These are phyloP conservation scores for Tulasnella calospora DNA, from an alignment of 768 basidiomycete genomes.

Conservation along the genomic window DNA sequence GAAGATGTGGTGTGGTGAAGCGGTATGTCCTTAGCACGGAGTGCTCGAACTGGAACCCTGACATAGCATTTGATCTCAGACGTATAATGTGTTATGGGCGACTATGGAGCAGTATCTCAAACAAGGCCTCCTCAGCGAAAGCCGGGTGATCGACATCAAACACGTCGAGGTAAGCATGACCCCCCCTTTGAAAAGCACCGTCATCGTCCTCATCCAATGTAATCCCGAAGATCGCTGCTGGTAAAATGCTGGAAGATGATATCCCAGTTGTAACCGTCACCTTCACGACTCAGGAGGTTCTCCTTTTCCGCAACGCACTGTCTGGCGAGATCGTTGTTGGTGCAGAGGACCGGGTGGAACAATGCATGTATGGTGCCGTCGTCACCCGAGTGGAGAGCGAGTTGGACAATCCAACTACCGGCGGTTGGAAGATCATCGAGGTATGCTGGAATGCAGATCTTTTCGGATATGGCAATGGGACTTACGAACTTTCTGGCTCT, in stretches of 20 bases:
- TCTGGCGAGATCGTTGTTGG: constrained; percentile 84
- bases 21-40: constrained; percentile 50
- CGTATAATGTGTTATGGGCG: constrained; percentile 97
- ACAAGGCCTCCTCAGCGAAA: constrained; percentile 87
- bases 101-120: constrained; percentile 91
- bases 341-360: constrained; percentile 84
- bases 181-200: neutral
- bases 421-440: constrained; percentile 98
- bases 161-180: constrained; percentile 78
- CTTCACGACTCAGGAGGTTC: constrained; percentile 90
- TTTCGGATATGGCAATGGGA: neutral
- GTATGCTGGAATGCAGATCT: constrained; percentile 44
- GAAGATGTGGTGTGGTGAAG: constrained; percentile 90
- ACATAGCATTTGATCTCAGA: constrained; percentile 44
- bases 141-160: constrained; percentile 92
- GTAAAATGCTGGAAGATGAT: constrained; percentile 80
- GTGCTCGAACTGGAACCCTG: neutral
- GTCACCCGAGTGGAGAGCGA: constrained; percentile 85
- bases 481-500: neutral
- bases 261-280: constrained; percentile 87
- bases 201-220: neutral
- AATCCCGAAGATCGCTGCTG: constrained; percentile 60
- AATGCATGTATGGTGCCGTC: constrained; percentile 88
- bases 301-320: constrained; percentile 85
- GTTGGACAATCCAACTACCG: constrained; percentile 85